Base-by-base conservation (phyloP, 257 asterid genomes). In the Salvia rosmarinus region DNA sequence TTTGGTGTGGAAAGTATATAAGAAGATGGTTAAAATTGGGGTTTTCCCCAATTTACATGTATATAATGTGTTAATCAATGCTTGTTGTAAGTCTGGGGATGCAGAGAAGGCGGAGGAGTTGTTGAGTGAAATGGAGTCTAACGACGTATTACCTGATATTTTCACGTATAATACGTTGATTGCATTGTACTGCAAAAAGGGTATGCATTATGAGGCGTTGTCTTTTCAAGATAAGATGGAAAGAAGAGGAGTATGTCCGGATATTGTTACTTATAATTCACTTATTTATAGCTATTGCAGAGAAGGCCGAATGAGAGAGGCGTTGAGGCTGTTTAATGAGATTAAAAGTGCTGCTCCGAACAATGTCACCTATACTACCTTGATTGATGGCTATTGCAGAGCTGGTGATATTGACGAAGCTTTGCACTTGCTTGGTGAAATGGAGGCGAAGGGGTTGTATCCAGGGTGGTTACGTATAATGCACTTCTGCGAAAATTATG, bases 291-390 rank as follows among this genome's bases (percentile, higher is more conserved):
- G 97, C 71, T 89, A 83, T 68, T 94, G 96, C 59, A 83, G 85
- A 76, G 97, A 86, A 85, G 91, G 96, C 40, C 83, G 95, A 77
- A 87, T 94, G 97, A 82, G 96, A 68, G 98, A 94, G 87, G 97
- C 97, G 37, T 67, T 78, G 69, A 79, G 90, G 83, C 67, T 87
- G 68, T 89, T 85, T 65, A 87, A 86, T 73, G 98, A 94, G 59
- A 84, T 89, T 46, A 79, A 83, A 76, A 84, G 79, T 17, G 86
- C 64, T 72, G 78, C 82, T 11, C 89, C 96, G 8, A 91, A 94
- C 77, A 85, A 85, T 67, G 88, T 90, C 68, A 94, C 98, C 0
- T 89, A 86, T 78, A 87, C 92, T 72, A 94, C 92, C 42, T 83
- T 94, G 83, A 89, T 94, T 16, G 96, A 94, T 75, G 98, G 98